Base-by-base conservation (phyloP, 441 rosid species). In the Gossypium davidsonii region DNA sequence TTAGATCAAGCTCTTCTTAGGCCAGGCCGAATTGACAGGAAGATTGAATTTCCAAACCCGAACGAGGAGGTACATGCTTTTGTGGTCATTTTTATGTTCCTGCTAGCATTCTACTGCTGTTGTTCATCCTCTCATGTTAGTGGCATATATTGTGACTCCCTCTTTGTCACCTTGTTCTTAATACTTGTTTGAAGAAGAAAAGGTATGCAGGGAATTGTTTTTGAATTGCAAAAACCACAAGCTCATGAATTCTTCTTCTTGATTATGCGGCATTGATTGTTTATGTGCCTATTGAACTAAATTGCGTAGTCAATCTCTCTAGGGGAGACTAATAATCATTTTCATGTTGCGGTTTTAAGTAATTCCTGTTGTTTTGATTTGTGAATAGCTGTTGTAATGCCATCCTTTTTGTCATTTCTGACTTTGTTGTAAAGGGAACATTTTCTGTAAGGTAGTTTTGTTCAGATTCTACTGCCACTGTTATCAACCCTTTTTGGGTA, bases 1-100 rank as follows among this genome's bases (percentile, higher is more conserved):
- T 82, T 94, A 67, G 97, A 94, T 80, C 98, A 94, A 88, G 97
- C 95, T 76, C 94, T 91, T 63, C 93, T 89, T 12, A 88, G 97
- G 85, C 98, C 97, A 9, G 98, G 97, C 72, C 79, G 98, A 72
- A 94, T 94, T 79, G 97, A 94, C 80, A 84, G 98, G 87, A 94
- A 94, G 80, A 94, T 94, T 64, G 98, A 94, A 79, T 94, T 94
- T 74, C 98, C 98, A 34, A 91, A 94, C 85, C 98, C 98, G 42
- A 94, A 91, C 72, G 97, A 78, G 85, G 98, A 91, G 78, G 98
- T 94, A 81, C 31, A 20, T 63, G 52, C 62, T 51, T 15, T 17
- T 31, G 42, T 62, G 1, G 8, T 17, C 6, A 25, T 9, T 37
- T 6, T 15, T 9, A 2, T 28, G 4, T 28, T 6, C 60, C 39